phyloP scores from a whole-genome alignment of 176 grass and related monocot species.

The Chloris gayana region DNA sequence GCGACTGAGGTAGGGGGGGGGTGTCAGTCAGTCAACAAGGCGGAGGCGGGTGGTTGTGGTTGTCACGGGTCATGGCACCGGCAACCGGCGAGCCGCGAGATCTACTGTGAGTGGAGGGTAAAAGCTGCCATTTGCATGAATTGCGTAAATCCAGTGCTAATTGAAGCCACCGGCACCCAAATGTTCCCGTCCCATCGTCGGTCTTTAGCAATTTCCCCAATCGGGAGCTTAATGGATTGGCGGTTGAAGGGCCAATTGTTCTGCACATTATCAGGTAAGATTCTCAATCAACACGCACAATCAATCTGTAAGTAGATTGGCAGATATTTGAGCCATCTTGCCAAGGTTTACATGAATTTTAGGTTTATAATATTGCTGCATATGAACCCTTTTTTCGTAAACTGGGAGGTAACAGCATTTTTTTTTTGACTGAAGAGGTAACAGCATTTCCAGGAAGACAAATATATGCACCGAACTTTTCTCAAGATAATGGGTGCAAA shows the following conservation, averaged over 20 bases:
- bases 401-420: background rate
- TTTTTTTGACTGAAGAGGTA: too few relatives aligned
- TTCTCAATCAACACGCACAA: background rate
- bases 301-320: background rate
- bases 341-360: background rate
- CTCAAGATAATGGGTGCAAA: too few relatives aligned
- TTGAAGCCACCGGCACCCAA: background rate
- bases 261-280: conserved; percentile 11
- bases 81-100: background rate
- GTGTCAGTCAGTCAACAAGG: background rate
- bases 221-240: background rate
- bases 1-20: background rate
- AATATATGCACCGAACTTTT: background rate
- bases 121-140: background rate
- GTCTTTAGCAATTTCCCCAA: background rate
- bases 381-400: background rate
- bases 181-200: background rate
- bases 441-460: background rate
- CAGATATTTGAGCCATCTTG: background rate
- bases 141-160: background rate
- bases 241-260: background rate
- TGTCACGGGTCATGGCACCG: background rate
- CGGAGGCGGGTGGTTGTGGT: too few relatives aligned
- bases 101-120: background rate
- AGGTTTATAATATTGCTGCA: background rate